Conservation (phyloP, 148 eudicot species). For the Pouteria glomerata region DNA sequence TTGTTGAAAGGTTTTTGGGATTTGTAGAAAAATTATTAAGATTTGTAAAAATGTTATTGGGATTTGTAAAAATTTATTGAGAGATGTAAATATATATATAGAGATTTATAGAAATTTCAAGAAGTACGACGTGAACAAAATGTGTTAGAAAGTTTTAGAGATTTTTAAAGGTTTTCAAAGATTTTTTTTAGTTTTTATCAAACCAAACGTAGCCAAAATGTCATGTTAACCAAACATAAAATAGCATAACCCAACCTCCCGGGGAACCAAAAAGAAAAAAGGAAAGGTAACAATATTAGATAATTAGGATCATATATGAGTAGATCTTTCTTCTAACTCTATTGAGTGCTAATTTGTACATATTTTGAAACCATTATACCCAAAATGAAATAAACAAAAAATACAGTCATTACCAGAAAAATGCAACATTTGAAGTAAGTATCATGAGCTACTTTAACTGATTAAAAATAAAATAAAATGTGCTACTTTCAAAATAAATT, state of each 20-base stretch:
- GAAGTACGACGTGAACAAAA: no score
- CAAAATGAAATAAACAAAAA: not conserved
- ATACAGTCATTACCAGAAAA: not conserved
- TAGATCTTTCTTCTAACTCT: not conserved
- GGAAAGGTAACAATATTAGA: not conserved
- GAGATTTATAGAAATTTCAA: no score
- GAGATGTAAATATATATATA: no score
- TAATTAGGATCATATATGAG: not conserved
- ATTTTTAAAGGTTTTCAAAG: no score
- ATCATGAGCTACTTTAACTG: not conserved
- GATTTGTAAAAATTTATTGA: no score
- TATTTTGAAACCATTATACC: not conserved
- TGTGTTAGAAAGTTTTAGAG: no score
- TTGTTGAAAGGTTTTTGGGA: no score
- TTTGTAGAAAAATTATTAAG: no score
- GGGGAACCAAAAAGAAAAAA: not conserved
- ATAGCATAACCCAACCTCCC: not conserved
- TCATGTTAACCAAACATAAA: no score
- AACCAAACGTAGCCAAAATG: not conserved
- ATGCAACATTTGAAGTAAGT: not conserved
- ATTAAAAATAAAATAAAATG: no score
- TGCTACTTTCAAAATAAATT: not conserved
- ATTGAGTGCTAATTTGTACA: not conserved
- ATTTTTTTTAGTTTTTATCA: no score
- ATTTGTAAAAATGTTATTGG: no score